These are phyloP conservation scores for Aegilops longissima DNA, from an alignment of 176 grass and related monocot species.

Conservation along the genomic window DNA sequence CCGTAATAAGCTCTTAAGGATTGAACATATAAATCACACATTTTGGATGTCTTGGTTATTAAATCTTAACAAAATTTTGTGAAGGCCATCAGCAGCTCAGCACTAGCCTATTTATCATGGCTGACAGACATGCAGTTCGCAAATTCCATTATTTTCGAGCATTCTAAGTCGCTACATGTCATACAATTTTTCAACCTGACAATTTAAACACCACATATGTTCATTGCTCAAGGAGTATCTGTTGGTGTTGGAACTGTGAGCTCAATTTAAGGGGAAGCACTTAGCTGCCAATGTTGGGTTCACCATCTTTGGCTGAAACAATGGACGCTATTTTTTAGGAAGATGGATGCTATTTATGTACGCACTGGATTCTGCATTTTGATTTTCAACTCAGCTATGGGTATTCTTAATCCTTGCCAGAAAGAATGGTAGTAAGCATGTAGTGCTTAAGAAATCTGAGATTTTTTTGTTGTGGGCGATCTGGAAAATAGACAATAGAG, in stretches of 20 bases:
- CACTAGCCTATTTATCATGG: background rate
- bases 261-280: background rate
- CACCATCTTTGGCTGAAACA: background rate
- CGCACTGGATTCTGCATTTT: background rate
- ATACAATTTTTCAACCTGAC: background rate
- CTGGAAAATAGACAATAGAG: background rate
- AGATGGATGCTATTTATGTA: background rate
- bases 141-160: background rate
- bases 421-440: background rate
- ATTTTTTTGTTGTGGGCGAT: background rate
- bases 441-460: background rate
- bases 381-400: background rate
- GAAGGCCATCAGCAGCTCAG: background rate
- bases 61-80: background rate
- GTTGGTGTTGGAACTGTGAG: background rate
- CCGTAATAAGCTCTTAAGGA: background rate
- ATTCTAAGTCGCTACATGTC: background rate
- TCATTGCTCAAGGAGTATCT: background rate
- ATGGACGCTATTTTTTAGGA: background rate
- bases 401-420: background rate
- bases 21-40: background rate
- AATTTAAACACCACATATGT: background rate
- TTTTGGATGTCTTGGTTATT: background rate
- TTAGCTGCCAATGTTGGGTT: background rate
- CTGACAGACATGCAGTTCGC: background rate